A percentile compares a stretch with the other conserved stretches of the same genome.
Evolutionary conservation across 164 flowering plant genomes (phyloP).

Genomic region (Macadamia integrifolia): DNA sequence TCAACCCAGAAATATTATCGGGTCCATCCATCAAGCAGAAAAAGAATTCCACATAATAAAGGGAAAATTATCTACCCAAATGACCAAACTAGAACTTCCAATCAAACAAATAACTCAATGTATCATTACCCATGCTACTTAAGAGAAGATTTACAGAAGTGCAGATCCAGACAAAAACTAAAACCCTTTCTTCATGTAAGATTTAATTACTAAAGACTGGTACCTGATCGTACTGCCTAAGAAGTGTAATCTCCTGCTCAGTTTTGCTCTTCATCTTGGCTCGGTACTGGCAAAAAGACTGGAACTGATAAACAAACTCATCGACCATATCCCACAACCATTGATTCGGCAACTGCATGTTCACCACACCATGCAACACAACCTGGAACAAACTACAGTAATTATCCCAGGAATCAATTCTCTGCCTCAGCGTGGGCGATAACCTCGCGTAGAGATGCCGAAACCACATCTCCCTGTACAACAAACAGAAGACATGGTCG

Average conservation of each 20-base stretch:
- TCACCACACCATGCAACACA: constrained; percentile 90
- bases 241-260: constrained; percentile 81
- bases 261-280: constrained; percentile 96
- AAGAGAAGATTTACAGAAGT: not conserved
- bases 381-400: constrained; percentile 85
- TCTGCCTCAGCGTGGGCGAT: constrained; percentile 66
- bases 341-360: constrained; percentile 96
- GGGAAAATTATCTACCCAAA: not conserved
- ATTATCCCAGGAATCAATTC: constrained; percentile 93
- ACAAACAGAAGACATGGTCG: constrained; percentile 92
- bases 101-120: not conserved
- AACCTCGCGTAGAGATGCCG: constrained; percentile 81
- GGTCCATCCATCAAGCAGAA: too few relatives aligned
- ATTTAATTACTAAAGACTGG: not conserved
- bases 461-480: constrained; percentile 97
- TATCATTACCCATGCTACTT: not conserved
- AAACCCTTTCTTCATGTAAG: not conserved
- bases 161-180: constrained; percentile 1
- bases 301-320: constrained; percentile 98
- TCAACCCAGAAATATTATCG: too few relatives aligned
- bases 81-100: not conserved
- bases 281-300: constrained; percentile 89
- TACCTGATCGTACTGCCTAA: constrained; percentile 79
- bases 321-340: constrained; percentile 99
- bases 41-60: too few relatives aligned